phyloP scores from a whole-genome alignment of 176 grass and related monocot genomes.

The Triticum urartu region DNA sequence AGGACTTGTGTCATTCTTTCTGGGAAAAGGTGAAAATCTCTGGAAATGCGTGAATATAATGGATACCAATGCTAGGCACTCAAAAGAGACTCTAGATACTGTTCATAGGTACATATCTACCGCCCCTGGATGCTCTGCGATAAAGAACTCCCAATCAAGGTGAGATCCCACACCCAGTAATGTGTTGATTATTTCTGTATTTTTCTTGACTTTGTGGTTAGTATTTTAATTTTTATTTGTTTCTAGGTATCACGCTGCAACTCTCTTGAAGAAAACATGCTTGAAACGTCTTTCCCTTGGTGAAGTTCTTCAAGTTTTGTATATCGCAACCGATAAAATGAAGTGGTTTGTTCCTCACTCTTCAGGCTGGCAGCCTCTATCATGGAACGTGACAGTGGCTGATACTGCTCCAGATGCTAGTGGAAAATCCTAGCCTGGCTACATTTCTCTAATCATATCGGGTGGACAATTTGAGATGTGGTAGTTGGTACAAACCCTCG shows the following conservation, averaged over 20 bases:
- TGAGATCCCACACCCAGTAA: slow-evolving; percentile 20
- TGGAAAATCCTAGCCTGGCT: slow-evolving; percentile 37
- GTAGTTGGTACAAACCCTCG: slow-evolving; percentile 11
- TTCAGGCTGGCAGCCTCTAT: slow-evolving; percentile 82
- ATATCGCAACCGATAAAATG: slow-evolving; percentile 58
- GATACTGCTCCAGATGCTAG: slow-evolving; percentile 34
- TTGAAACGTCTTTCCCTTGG: slow-evolving; percentile 65
- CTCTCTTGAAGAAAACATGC: slow-evolving; percentile 65
- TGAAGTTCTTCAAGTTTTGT: slow-evolving; percentile 84
- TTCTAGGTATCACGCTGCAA: slow-evolving; percentile 86
- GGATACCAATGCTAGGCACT: slow-evolving; percentile 58
- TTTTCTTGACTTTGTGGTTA: slow-evolving; percentile 9
- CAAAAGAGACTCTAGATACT: slow-evolving; percentile 54
- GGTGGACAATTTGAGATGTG: slow-evolving; percentile 15
- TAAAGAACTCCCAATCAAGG: slow-evolving; percentile 73
- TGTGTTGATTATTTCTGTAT: slow-evolving; percentile 22
- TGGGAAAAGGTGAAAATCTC: slow-evolving; percentile 55
- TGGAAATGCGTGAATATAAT: slow-evolving; percentile 93
- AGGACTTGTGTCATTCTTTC: slow-evolving; percentile 57
- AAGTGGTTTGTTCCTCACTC: slow-evolving; percentile 82
- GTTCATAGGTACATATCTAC: slow-evolving; percentile 65
- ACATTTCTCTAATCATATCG: background rate
- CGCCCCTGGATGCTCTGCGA: slow-evolving; percentile 32
- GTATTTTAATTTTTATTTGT: slow-evolving; percentile 3
- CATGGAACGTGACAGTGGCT: slow-evolving; percentile 48